Base-by-base conservation (phyloP, 768 basidiomycete species). In the Leccinum longicurvipes region DNA sequence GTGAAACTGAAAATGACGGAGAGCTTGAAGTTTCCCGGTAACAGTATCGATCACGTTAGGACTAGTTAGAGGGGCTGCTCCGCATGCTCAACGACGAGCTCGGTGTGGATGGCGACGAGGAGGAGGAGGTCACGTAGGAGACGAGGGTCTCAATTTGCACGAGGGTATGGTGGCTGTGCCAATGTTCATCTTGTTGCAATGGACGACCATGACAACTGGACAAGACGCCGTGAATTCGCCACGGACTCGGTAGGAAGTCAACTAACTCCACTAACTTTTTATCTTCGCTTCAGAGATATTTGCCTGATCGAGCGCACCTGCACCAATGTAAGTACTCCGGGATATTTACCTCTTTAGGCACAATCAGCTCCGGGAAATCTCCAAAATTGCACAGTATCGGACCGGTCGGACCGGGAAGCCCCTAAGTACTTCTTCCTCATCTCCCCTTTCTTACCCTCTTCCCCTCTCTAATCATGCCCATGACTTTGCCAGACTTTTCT, bases 401-500 rank as follows among this genome's bases (percentile, higher is more conserved):
- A 39, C 36, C 36, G 36, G n/a, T n/a, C n/a, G n/a, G n/a, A n/a
- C n/a, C n/a, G n/a, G n/a, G n/a, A n/a, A 39, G n/a, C 36, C 17
- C 36, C 17, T 17, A n/a, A n/a, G n/a, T n/a, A 39, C 12, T n/a
- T 19, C 15, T 21, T 29, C 24, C n/a, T 47, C 10, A 12, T 31
- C 1, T 12, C 25, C 9, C 5, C n/a, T 9, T 5, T 10, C 32
- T 15, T 19, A 9, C 6, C 10, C 21, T 54, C 31, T 25, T 9
- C 23, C n/a, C n/a, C 32, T 17, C 34, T 32, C 14, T 32, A 12
- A 32, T 14, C 31, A 32, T 32, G 31, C 47, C 19, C 48, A 48
- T 42, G 41, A 31, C 24, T 7, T 73, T 81, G 65, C 82, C 81
- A 58, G 74, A 83, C 60, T 79, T 84, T 62, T 72, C 77, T 46